Evolutionary conservation across 1,284 basidiomycete species (phyloP), one percentile per base, ranked within the genome.

Genomic region (Cutaneotrichosporon dermatis): DNA sequence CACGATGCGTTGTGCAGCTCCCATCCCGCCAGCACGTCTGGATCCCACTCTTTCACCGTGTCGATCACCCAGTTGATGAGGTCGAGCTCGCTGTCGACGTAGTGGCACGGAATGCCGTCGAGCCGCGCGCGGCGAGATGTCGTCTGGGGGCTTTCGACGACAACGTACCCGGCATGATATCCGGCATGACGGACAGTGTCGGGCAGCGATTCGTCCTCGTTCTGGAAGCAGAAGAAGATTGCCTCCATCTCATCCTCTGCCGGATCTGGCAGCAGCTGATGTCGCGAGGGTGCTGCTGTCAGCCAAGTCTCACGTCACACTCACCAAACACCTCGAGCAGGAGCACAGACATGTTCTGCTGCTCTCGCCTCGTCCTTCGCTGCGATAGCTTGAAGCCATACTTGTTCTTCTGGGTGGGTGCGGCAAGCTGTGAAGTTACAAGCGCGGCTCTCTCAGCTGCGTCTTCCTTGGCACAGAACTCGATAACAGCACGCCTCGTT

Each of bases 21-120:
- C 89, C 92, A 98, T 8, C 95, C 95, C 0, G 86, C 83, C 2
- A 99, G 73, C 46, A 97, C 87, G 73, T 99, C 95, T 0, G 95
- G 95, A 76, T 99, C 92, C 69, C 90, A 80, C 0, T 86, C 83
- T 33, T 86, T 76, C 2, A 96, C 84, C 25, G 86, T 78, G 69
- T 97, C 92, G 36, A 92, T 81, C 7, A 93, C 71, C 49, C 80
- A 80, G 67, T 95, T 94, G 60, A 98, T 80, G 13, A 98, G 78
- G 36, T 93, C 92, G 10, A 93, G 79, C 78, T 99, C 94, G 51
- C 76, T 83, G 0, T 84, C 77, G 12, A 90, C 86, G 9, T 82
- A 72, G 54, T 88, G 83, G 15, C 87, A 71, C 1, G 74, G 68
- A 55, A 83, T 76, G 48, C 80, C 79, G n/a, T 76, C 75, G 7